A percentile compares a stretch with the other conserved stretches of the same genome.
Conservation (phyloP, 2,329 filamentous ascomycete species). For the Thielaviopsis populi region DNA sequence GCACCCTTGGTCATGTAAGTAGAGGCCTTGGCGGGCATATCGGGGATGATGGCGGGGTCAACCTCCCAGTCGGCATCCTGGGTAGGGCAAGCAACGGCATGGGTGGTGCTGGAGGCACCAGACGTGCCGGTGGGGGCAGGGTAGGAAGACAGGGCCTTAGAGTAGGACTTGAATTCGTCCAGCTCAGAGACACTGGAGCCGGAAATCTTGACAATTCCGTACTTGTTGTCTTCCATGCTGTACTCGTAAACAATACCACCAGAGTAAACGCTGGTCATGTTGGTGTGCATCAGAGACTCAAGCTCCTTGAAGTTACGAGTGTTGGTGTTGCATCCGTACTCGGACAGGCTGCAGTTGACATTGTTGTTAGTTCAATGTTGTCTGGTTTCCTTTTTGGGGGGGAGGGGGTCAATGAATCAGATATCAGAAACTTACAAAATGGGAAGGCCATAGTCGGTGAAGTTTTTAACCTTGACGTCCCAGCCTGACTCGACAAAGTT, state of each 20-base stretch:
- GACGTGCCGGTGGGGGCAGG: constrained; percentile 37
- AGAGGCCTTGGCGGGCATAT: constrained; percentile 35
- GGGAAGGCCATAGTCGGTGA: constrained; percentile 71
- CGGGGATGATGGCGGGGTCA: constrained; percentile 34
- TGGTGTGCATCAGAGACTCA: constrained; percentile 55
- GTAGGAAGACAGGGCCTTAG: constrained; percentile 33
- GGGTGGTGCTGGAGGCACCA: constrained; percentile 34
- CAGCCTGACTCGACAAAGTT: constrained; percentile 59
- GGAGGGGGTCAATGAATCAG: no score
- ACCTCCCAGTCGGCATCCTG: constrained; percentile 37
- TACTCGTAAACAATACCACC: constrained; percentile 96
- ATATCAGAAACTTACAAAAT: constrained; percentile 46
- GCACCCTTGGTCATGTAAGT: constrained; percentile 41
- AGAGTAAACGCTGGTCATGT: constrained; percentile 87
- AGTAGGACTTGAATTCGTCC: constrained; percentile 44
- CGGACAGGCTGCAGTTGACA: constrained; percentile 48
- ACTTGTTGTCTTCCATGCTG: constrained; percentile 62
- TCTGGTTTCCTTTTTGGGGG: no score
- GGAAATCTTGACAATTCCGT: constrained; percentile 57
- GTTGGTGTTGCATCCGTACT: constrained; percentile 81
- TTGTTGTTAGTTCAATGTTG: background rate
- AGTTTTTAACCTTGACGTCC: constrained; percentile 78
- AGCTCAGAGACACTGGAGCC: constrained; percentile 40
- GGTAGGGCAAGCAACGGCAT: constrained; percentile 35
- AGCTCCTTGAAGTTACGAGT: constrained; percentile 71